These are phyloP conservation scores for Euphorbia corollata DNA, from an alignment of 441 rosid genomes.

Conservation along the genomic window DNA sequence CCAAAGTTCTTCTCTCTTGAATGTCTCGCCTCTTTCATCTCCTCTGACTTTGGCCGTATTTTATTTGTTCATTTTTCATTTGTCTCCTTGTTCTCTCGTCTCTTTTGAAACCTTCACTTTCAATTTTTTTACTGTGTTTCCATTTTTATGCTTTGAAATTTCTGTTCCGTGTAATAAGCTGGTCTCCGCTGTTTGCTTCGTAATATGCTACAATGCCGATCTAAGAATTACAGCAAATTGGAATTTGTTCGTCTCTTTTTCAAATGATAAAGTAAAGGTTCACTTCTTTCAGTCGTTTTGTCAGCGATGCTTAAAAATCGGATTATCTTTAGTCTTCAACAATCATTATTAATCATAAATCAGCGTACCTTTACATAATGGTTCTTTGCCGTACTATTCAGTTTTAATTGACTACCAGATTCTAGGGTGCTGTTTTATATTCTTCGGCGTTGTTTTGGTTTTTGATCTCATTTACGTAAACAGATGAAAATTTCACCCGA, in stretches of 20 bases:
- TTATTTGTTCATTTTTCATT: background rate
- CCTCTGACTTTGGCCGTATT: background rate
- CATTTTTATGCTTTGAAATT: conserved; percentile 8
- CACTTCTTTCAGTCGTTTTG: background rate
- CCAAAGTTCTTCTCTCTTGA: conserved; percentile 30
- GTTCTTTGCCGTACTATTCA: background rate
- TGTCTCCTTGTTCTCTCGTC: conserved; percentile 28
- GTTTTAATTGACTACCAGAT: background rate
- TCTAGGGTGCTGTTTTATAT: background rate
- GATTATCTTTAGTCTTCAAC: background rate
- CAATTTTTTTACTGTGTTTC: background rate
- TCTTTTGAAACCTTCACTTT: conserved; percentile 7
- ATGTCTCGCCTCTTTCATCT: conserved; percentile 29
- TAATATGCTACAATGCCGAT: background rate
- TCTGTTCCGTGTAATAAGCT: conserved; percentile 2
- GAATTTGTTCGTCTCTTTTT: conserved; percentile 11
- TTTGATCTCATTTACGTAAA: conserved; percentile 11
- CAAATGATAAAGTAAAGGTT: background rate
- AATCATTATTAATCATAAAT: background rate
- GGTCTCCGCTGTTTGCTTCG: conserved; percentile 8
- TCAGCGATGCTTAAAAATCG: too few relatives aligned
- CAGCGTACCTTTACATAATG: background rate
- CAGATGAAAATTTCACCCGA: conserved; percentile 14
- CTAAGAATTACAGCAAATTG: background rate
- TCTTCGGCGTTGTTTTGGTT: background rate